phyloP scores from a whole-genome alignment of 805 yeast genomes.

The Wickerhamiella australiensis region DNA sequence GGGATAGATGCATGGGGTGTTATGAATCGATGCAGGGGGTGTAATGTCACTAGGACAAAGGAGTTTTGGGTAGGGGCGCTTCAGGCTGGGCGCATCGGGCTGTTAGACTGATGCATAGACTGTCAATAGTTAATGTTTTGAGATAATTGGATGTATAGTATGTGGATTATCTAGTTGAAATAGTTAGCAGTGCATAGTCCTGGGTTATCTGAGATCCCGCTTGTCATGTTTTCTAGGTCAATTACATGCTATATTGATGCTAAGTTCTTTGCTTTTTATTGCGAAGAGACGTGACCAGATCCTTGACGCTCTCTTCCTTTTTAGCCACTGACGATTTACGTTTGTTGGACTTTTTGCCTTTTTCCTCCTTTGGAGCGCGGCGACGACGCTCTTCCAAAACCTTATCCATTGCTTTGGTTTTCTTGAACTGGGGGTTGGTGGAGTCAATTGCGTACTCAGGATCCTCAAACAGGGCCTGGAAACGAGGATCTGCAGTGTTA shows the following conservation, averaged over 20 bases:
- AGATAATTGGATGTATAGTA: too few species aligned
- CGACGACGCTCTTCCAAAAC: constrained; percentile 57
- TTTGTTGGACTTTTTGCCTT: neutral
- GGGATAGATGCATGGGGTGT: too few species aligned
- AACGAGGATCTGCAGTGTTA: constrained; percentile 74
- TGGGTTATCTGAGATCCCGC: too few species aligned
- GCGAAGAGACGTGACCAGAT: constrained; percentile 8
- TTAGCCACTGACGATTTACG: neutral
- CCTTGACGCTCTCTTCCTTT: constrained; percentile 5
- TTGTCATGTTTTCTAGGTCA: too few species aligned
- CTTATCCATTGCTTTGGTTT: constrained; percentile 75
- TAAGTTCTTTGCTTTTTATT: constrained; percentile 7
- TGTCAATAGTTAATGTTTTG: too few species aligned
- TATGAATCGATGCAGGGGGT: too few species aligned
- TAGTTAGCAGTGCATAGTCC: too few species aligned
- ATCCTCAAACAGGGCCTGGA: constrained; percentile 66
- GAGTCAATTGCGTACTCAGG: constrained; percentile 94
- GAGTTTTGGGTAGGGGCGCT: too few species aligned
- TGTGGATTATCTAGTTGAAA: too few species aligned
- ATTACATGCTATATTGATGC: neutral
- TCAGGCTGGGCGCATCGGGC: too few species aligned
- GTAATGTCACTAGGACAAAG: too few species aligned
- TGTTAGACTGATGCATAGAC: too few species aligned
- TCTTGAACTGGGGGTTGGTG: constrained; percentile 76
- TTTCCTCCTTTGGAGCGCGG: constrained; percentile 17